Conservation (phyloP, 176 grass and related monocot species). For the Bothriochloa decipiens region DNA sequence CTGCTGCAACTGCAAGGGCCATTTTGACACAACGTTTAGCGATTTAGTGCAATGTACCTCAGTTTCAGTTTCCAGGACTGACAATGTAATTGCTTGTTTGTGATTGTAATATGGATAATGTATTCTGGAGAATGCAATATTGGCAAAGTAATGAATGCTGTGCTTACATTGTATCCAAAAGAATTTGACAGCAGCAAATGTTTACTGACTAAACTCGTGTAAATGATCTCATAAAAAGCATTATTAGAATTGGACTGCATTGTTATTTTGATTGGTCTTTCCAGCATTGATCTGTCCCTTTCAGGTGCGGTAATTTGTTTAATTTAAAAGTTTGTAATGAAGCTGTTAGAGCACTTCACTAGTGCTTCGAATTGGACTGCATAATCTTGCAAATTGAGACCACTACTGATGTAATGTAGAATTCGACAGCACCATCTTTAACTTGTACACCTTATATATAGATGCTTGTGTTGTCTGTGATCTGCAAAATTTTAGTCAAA, state of each 20-base stretch:
- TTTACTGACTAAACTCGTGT: not conserved
- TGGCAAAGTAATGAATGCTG: not conserved
- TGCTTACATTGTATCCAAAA: not conserved
- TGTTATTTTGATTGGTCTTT: no score
- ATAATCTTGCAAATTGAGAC: no score
- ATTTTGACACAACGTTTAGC: not conserved
- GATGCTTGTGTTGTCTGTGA: constrained; percentile 6
- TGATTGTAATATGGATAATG: no score
- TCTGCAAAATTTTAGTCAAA: not conserved
- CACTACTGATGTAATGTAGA: no score
- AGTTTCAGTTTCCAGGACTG: not conserved
- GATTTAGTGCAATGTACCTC: not conserved
- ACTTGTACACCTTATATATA: not conserved
- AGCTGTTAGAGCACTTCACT: no score
- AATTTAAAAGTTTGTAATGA: no score
- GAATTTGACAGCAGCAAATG: not conserved
- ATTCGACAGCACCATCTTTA: no score
- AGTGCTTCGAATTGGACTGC: no score
- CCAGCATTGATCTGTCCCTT: not conserved
- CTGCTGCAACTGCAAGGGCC: no score
- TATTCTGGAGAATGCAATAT: not conserved
- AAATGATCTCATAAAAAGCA: no score
- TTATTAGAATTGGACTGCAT: no score
- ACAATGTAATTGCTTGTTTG: no score
- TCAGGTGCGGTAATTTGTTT: not conserved